Evolutionary conservation across 352 stramenopile genomes (phyloP).

Genomic region (Albugo laibachii): DNA sequence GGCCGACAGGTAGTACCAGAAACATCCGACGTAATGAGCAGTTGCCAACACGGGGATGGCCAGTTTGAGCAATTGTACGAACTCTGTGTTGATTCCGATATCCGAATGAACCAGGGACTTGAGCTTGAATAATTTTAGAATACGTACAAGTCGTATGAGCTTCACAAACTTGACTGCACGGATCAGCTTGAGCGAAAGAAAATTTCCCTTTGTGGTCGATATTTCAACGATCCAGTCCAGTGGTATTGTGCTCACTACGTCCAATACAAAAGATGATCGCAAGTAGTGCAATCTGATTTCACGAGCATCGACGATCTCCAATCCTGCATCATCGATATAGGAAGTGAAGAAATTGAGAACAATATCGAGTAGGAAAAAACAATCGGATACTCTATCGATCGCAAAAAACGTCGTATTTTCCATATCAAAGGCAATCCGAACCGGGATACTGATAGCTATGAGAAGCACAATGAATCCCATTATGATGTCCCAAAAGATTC

Average conservation of each 20-base stretch:
- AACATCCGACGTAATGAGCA: conserved; percentile 61
- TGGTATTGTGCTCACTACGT: conserved; percentile 67
- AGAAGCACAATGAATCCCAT: conserved; percentile 44
- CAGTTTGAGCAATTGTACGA: conserved; percentile 54
- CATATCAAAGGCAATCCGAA: conserved; percentile 59
- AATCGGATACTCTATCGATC: conserved; percentile 58
- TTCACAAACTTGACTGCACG: conserved; percentile 61
- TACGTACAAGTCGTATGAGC: conserved; percentile 40
- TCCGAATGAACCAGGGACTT: conserved; percentile 54
- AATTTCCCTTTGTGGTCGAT: conserved; percentile 12
- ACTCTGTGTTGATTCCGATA: conserved; percentile 55
- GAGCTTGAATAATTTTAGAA: conserved; percentile 66
- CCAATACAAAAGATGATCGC: conserved; percentile 61
- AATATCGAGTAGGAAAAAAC: conserved; percentile 74
- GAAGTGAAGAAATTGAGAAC: conserved; percentile 77
- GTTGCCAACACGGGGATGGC: conserved; percentile 43
- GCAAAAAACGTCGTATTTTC: conserved; percentile 19
- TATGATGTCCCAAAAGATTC: conserved; percentile 47
- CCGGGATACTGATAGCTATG: conserved; percentile 39
- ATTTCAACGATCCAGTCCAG: conserved; percentile 65
- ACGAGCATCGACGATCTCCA: conserved; percentile 43
- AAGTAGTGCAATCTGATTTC: conserved; percentile 68
- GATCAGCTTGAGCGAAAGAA: conserved; percentile 41
- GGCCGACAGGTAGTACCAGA: conserved; percentile 67
- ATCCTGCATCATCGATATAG: conserved; percentile 61